Evolutionary conservation across 192 early-diverging fungal species (phyloP).

Genomic region (Entophlyctis luteolus): DNA sequence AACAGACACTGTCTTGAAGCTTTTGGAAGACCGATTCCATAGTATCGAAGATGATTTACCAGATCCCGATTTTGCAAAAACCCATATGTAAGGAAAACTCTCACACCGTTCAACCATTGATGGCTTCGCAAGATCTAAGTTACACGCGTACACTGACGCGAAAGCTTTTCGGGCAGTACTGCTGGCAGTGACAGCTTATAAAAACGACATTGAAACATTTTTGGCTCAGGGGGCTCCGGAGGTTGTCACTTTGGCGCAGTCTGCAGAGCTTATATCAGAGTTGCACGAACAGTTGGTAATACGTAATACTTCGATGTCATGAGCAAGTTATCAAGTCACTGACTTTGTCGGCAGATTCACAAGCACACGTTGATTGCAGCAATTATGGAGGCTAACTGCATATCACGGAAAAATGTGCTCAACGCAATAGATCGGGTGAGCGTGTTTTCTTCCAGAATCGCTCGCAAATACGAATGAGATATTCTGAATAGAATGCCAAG

Average conservation of each 20-base stretch:
- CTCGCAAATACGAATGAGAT: too few species aligned
- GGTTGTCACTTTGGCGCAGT: background rate
- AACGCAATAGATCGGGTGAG: conserved; percentile 3
- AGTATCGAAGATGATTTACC: background rate
- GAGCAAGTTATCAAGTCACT: background rate
- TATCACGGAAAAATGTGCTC: conserved; percentile 6
- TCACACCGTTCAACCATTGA: too few species aligned
- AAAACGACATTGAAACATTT: background rate
- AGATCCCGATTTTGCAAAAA: background rate
- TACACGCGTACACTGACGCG: background rate
- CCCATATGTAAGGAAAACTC: background rate
- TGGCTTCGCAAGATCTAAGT: too few species aligned
- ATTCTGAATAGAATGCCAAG: too few species aligned
- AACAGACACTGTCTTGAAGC: background rate
- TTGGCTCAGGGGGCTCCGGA: too few species aligned
- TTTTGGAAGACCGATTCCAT: background rate
- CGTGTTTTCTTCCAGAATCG: background rate
- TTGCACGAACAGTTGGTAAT: conserved; percentile 6
- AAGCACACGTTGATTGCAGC: conserved; percentile 20
- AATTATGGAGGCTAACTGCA: conserved; percentile 19
- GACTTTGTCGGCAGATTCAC: background rate
- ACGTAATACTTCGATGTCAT: background rate
- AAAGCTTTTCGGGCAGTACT: background rate
- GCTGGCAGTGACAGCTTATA: background rate
- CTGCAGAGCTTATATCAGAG: background rate